Evolutionary conservation across 768 basidiomycete genomes (phyloP).

Genomic region (Rhodocollybia butyracea): DNA sequence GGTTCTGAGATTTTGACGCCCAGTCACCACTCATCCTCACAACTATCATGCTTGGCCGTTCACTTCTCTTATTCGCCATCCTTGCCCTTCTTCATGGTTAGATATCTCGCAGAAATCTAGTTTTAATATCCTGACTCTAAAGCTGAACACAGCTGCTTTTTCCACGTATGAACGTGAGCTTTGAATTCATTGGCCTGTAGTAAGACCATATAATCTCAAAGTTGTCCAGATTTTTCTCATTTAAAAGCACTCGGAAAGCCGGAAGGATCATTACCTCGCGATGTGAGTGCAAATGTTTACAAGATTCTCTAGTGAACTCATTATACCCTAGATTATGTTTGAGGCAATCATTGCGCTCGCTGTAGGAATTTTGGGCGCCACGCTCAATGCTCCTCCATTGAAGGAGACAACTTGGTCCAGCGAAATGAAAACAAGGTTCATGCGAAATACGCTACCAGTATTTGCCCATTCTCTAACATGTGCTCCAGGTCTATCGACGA

Average conservation of each 20-base stretch:
- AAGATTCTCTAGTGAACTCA: not conserved
- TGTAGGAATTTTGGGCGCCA: conserved; percentile 71
- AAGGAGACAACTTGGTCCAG: conserved; percentile 88
- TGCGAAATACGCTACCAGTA: conserved; percentile 7
- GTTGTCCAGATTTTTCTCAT: conserved; percentile 60
- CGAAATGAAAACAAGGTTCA: conserved; percentile 82
- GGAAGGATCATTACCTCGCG: conserved; percentile 60
- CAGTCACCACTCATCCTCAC: no score
- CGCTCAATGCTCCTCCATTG: conserved; percentile 61
- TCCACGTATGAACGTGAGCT: conserved; percentile 77
- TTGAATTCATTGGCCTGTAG: not conserved
- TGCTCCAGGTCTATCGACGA: conserved; percentile 63
- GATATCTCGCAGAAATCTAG: conserved; percentile 7
- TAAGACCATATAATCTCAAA: not conserved
- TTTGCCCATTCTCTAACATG: conserved; percentile 2
- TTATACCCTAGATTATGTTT: conserved; percentile 50
- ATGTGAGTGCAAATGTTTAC: conserved; percentile 35
- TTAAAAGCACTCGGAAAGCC: conserved; percentile 73
- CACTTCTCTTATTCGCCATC: conserved; percentile 43
- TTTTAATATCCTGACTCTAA: not conserved
- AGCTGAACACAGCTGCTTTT: conserved; percentile 55
- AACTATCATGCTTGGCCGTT: conserved; percentile 40
- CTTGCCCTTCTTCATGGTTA: conserved; percentile 55
- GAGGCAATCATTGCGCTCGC: conserved; percentile 64
- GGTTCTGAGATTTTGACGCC: not conserved